Conservation (phyloP, 2,329 filamentous ascomycete species). For the Arthrobotrys conoides region DNA sequence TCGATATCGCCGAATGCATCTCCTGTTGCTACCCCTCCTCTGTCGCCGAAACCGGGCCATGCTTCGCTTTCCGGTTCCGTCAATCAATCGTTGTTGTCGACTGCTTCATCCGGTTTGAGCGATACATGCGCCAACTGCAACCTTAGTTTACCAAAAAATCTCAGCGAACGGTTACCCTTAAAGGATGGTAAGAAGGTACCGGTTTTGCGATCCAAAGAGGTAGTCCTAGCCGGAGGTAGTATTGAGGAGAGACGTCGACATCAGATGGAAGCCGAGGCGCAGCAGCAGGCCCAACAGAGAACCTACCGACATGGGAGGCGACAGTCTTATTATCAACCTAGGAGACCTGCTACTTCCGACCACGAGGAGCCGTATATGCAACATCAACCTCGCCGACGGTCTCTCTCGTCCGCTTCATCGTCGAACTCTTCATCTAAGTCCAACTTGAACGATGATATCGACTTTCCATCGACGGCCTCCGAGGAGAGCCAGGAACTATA, state of each 20-base stretch:
- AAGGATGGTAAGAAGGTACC: slow-evolving; percentile 61
- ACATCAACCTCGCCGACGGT: slow-evolving; percentile 54
- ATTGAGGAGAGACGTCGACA: slow-evolving; percentile 58
- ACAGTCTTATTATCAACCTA: slow-evolving; percentile 57
- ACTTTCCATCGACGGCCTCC: slow-evolving; percentile 52
- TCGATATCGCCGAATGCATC: slow-evolving; percentile 56
- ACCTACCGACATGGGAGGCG: slow-evolving; percentile 61
- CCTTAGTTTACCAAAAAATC: slow-evolving; percentile 74
- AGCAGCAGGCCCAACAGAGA: slow-evolving; percentile 59
- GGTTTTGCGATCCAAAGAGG: slow-evolving; percentile 63
- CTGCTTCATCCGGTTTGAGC: slow-evolving; percentile 66
- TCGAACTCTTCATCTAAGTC: slow-evolving; percentile 57
- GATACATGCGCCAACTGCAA: slow-evolving; percentile 79
- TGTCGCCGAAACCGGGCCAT: slow-evolving; percentile 62
- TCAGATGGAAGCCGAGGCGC: slow-evolving; percentile 58
- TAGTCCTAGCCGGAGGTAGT: slow-evolving; percentile 60
- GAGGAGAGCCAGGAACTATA: slow-evolving; percentile 58
- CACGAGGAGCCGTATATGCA: slow-evolving; percentile 58
- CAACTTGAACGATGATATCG: slow-evolving; percentile 53
- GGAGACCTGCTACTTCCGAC: slow-evolving; percentile 57
- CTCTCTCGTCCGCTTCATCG: slow-evolving; percentile 59
- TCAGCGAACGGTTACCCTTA: slow-evolving; percentile 65
- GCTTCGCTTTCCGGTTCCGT: slow-evolving; percentile 60
- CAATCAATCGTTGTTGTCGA: slow-evolving; percentile 60
- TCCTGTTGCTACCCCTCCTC: slow-evolving; percentile 62